A percentile compares a stretch with the other conserved stretches of the same genome.
Evolutionary conservation across 495 filamentous ascomycete genomes (phyloP).

Genomic region (Neurospora sp.): DNA sequence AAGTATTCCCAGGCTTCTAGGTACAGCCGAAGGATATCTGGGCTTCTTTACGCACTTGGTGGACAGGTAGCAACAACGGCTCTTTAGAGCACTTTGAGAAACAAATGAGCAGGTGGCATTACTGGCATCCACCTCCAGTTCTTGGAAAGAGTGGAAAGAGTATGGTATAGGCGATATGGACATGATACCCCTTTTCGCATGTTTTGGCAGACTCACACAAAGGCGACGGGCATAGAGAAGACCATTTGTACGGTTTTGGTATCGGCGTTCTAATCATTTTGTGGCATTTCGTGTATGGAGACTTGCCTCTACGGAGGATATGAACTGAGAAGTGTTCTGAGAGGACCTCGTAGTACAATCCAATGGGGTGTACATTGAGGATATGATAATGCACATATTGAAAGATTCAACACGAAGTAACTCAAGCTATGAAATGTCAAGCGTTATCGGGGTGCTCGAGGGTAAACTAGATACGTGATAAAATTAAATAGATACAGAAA

Average conservation of each 20-base stretch:
- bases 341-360: not conserved
- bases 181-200: not conserved
- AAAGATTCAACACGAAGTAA: not conserved
- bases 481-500: not conserved
- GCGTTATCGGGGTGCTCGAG: not conserved
- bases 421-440: not conserved
- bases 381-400: not conserved
- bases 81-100: not conserved
- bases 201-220: not conserved
- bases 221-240: not conserved
- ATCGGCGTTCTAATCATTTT: not conserved
- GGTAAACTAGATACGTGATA: not conserved
- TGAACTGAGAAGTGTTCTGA: not conserved
- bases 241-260: not conserved
- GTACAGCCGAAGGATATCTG: not conserved
- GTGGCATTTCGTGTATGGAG: not conserved
- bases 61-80: not conserved
- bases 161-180: not conserved
- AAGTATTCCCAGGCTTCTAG: conserved; percentile 19
- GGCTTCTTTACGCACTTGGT: not conserved
- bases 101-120: not conserved
- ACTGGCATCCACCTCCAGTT: not conserved
- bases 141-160: not conserved
- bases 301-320: not conserved
- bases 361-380: not conserved